These are phyloP conservation scores for Clausena lansium DNA, from an alignment of 345 rosid genomes.

Conservation along the genomic window DNA sequence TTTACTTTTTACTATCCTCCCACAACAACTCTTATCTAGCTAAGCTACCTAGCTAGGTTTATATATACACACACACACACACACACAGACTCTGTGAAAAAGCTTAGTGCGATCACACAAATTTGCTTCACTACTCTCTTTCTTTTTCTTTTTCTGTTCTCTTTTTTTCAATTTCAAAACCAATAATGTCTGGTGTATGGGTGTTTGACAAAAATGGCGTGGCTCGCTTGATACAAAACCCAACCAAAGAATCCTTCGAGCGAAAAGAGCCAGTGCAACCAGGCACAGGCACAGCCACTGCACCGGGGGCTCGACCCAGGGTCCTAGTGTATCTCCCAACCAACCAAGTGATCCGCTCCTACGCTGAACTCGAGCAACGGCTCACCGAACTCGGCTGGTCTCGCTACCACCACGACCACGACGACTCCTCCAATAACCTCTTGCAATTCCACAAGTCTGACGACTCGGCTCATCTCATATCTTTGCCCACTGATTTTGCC, in stretches of 20 bases:
- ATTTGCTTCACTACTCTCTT: too few species aligned
- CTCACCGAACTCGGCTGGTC: conserved; percentile 63
- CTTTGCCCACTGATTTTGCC: conserved; percentile 46
- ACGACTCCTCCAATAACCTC: conserved; percentile 30
- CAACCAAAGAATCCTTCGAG: conserved; percentile 64
- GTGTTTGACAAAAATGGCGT: conserved; percentile 63
- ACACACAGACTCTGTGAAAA: too few species aligned
- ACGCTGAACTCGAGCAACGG: conserved; percentile 47
- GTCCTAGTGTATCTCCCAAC: conserved; percentile 61
- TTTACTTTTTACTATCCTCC: too few species aligned
- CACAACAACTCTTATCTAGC: too few species aligned
- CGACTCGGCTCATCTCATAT: conserved; percentile 46
- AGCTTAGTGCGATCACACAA: too few species aligned
- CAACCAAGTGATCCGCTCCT: conserved; percentile 53
- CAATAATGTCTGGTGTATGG: conserved; percentile 65
- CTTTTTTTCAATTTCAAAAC: not conserved
- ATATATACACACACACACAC: too few species aligned
- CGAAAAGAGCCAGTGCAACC: conserved; percentile 37
- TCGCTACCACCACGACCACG: conserved; percentile 39
- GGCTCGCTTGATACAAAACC: conserved; percentile 47
- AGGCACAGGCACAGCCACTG: conserved; percentile 47
- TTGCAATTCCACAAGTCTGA: conserved; percentile 64
- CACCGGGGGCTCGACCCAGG: conserved; percentile 69
- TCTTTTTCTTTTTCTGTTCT: too few species aligned
- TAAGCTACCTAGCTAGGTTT: too few species aligned